Evolutionary conservation across 2,329 filamentous ascomycete genomes (phyloP).

Genomic region (Neurospora crassa): DNA sequence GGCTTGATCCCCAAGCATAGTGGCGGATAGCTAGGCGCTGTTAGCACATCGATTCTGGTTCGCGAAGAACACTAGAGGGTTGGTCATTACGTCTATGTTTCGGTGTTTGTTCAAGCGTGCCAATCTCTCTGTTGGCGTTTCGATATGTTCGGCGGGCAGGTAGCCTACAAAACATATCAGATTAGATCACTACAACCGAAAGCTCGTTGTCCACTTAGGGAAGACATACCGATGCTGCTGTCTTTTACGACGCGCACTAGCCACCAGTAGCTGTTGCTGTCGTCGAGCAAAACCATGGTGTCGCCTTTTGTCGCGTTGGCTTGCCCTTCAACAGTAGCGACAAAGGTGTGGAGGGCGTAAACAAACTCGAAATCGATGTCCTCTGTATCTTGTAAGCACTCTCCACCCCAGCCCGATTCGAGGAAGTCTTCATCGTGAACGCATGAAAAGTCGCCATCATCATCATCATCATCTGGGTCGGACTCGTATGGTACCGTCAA

Average conservation of each 20-base stretch:
- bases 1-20: conserved; percentile 53
- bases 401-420: conserved; percentile 64
- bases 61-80: not conserved
- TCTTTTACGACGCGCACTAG: conserved; percentile 95
- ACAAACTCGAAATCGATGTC: conserved; percentile 99
- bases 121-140: conserved; percentile 90
- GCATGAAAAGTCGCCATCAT: conserved; percentile 49
- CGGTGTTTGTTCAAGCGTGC: conserved; percentile 94
- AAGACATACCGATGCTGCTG: conserved; percentile 67
- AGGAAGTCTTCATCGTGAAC: conserved; percentile 50
- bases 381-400: conserved; percentile 89
- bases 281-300: conserved; percentile 95
- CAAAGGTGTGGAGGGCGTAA: conserved; percentile 94
- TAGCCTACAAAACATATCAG: conserved; percentile 53
- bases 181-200: not conserved
- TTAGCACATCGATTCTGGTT: conserved; percentile 16
- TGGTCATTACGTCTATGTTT: conserved; percentile 76
- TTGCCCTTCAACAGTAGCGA: conserved; percentile 95
- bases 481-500: conserved; percentile 37
- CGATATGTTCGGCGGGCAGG: conserved; percentile 93
- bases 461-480: conserved; percentile 45
- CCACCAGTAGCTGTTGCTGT: conserved; percentile 99
- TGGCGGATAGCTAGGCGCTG: conserved; percentile 43
- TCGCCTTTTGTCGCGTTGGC: conserved; percentile 98
- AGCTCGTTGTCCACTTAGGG: not conserved